Conservation (phyloP, 768 basidiomycete species). For the Lactarius trivialis region DNA sequence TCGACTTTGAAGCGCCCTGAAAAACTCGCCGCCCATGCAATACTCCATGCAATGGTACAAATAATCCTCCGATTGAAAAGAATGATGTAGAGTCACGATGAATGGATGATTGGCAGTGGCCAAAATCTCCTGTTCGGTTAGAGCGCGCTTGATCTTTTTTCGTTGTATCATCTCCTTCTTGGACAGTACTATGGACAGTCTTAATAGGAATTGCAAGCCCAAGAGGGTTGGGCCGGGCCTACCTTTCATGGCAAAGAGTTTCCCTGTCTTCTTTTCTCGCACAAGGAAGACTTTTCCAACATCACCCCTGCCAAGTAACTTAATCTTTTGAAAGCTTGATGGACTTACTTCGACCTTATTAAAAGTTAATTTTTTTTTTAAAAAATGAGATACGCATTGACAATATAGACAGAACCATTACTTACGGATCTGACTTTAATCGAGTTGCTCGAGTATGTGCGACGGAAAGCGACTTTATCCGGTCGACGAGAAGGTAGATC, state of each 20-base stretch:
- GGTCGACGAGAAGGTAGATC: conserved; percentile 38
- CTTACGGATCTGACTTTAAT: conserved; percentile 88
- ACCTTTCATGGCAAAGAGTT: conserved; percentile 99
- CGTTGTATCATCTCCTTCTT: conserved; percentile 99
- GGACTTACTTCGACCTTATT: conserved; percentile 87
- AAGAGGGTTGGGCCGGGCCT: conserved; percentile 34
- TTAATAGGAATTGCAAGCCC: conserved; percentile 13
- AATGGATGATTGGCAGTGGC: conserved; percentile 99
- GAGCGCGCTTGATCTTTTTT: conserved; percentile 97
- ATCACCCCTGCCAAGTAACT: conserved; percentile 97
- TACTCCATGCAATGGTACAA: conserved; percentile 99
- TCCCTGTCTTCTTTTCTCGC: conserved; percentile 93
- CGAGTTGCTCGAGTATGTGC: conserved; percentile 96
- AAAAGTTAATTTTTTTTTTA: no score
- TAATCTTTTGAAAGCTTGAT: conserved; percentile 91
- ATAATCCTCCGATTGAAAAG: conserved; percentile 97
- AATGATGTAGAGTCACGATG: conserved; percentile 98
- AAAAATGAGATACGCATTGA: conserved; percentile 5
- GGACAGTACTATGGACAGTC: conserved; percentile 65
- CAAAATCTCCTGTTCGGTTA: conserved; percentile 98
- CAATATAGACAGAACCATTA: conserved; percentile 20
- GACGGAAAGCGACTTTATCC: conserved; percentile 68
- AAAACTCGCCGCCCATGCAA: conserved; percentile 99
- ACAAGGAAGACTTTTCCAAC: conserved; percentile 98
- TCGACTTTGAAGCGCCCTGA: conserved; percentile 90